Base-by-base conservation (phyloP, 352 stramenopile genomes). In the Globisporangium nodosum region DNA sequence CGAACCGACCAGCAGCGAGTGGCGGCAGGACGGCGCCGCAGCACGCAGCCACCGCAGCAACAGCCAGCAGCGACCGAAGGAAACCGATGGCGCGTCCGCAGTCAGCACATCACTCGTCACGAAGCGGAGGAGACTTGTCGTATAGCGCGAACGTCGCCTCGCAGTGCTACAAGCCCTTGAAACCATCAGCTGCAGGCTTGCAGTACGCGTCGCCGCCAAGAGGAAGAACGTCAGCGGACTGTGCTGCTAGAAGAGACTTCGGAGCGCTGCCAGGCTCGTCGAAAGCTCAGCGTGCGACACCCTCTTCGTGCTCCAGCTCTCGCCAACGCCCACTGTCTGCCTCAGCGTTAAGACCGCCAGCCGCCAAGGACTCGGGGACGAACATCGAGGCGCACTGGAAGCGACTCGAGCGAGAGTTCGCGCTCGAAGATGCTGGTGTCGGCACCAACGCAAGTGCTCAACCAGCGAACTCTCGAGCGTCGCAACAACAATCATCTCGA, bases 101-200 rank as follows among this genome's bases (percentile, higher is more conserved):
- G 59, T 87, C 77, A 33, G 77, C 74, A 12, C 67, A 83, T 54
- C 33, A 67, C 53, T 21, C 61, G 33, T 66, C 60, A 15, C 50
- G 54, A 33, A 21, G 6, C 4, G 18, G 43, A 11, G 39, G 20
- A 51, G 40, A 87, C 54, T 49, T 86, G 13, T 87, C 79, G 0
- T 89, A 88, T 56, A 82, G 70, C 56, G 70, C 73, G 13, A 87
- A 70, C 4, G 76, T 90, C 30, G 76, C 76, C 15, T 73, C 76
- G 21, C 71, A 85, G 15, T 88, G 74, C 53, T 89, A 87, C 63
- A 85, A 85, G 48, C 63, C 69, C 3, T 69, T 63, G 13, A 85
- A 81, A 33, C 75, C 69, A 5, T 81, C 76, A 0, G 63, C 61
- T 15, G 71, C 74, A 37, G 66, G 65, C 0, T 56, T 74, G 24